A percentile compares a stretch with the other conserved stretches of the same genome.
phyloP scores from a whole-genome alignment of 2,329 filamentous ascomycete species.

The Thielaviopsis ethacetica region DNA sequence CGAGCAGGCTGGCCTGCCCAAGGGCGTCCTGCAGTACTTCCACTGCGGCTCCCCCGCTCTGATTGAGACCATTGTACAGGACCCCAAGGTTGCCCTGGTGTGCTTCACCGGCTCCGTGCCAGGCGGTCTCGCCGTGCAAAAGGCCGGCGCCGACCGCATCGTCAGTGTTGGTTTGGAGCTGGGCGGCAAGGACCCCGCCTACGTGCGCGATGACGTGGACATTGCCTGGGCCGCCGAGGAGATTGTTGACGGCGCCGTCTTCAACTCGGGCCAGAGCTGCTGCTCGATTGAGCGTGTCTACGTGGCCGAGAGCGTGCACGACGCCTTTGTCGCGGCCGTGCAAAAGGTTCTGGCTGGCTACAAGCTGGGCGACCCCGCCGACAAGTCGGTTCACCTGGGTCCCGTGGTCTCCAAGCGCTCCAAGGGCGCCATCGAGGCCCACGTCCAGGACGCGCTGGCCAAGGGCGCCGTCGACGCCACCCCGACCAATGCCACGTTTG shows the following conservation, averaged over 20 bases:
- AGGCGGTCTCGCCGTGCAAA: slow-evolving; percentile 72
- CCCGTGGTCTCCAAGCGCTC: slow-evolving; percentile 75
- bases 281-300: slow-evolving; percentile 88
- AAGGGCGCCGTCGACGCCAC: slow-evolving; percentile 77
- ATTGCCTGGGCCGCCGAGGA: slow-evolving; percentile 81
- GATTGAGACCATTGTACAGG: slow-evolving; percentile 63
- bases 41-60: slow-evolving; percentile 66
- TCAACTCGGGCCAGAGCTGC: slow-evolving; percentile 98
- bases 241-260: slow-evolving; percentile 89
- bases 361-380: slow-evolving; percentile 73
- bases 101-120: slow-evolving; percentile 92
- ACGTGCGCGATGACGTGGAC: slow-evolving; percentile 73
- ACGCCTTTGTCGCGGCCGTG: slow-evolving; percentile 61
- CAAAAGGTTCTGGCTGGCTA: slow-evolving; percentile 70
- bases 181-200: slow-evolving; percentile 89
- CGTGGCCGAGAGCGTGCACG: slow-evolving; percentile 70
- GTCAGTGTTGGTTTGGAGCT: slow-evolving; percentile 81
- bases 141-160: slow-evolving; percentile 67
- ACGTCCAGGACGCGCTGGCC: slow-evolving; percentile 65
- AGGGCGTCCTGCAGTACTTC: slow-evolving; percentile 79
- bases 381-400: slow-evolving; percentile 65
- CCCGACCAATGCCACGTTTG: slow-evolving; percentile 65
- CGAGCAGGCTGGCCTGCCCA: slow-evolving; percentile 60
- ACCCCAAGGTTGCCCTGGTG: slow-evolving; percentile 61
- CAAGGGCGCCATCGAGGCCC: slow-evolving; percentile 57